These are phyloP conservation scores for Auxenochlorella protothecoides DNA, from an alignment of 139 green algal species.

Conservation along the genomic window DNA sequence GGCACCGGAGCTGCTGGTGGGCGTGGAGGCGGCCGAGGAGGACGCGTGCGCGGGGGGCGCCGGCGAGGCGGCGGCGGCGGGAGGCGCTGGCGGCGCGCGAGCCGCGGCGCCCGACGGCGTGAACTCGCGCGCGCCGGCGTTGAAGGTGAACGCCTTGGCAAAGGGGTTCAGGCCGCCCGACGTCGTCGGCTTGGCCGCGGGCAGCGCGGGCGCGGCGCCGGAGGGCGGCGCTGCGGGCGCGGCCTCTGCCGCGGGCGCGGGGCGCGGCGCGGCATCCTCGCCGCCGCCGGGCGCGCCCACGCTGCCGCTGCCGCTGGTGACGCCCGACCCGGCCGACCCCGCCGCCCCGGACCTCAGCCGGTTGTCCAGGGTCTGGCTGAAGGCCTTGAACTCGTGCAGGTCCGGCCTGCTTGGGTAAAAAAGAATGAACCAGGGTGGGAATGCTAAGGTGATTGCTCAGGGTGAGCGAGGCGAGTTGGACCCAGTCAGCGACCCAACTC, in stretches of 20 bases:
- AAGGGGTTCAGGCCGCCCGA: slow-evolving; percentile 30
- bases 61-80: not conserved
- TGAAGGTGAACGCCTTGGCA: slow-evolving; percentile 46
- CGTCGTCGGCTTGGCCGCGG: not conserved
- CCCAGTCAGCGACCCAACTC: too few relatives aligned
- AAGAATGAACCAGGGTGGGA: too few relatives aligned
- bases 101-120: slow-evolving; percentile 8
- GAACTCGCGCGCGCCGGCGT: slow-evolving; percentile 40
- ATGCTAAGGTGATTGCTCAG: too few relatives aligned
- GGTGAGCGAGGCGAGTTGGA: too few relatives aligned
- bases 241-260: not conserved
- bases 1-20: not conserved
- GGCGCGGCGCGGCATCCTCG: not conserved
- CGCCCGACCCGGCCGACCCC: not conserved
- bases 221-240: not conserved
- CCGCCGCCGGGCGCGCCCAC: too few relatives aligned
- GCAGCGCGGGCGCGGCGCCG: not conserved
- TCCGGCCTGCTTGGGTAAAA: slow-evolving; percentile 1
- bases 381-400: slow-evolving; percentile 17
- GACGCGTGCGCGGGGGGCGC: too few relatives aligned
- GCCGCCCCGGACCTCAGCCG: slow-evolving; percentile 10
- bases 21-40: not conserved
- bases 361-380: slow-evolving; percentile 16
- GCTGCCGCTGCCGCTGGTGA: slow-evolving; percentile 1
- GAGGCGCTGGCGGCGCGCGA: slow-evolving; percentile 2